Conservation (phyloP, 441 rosid species). For the Populus hybrid region DNA sequence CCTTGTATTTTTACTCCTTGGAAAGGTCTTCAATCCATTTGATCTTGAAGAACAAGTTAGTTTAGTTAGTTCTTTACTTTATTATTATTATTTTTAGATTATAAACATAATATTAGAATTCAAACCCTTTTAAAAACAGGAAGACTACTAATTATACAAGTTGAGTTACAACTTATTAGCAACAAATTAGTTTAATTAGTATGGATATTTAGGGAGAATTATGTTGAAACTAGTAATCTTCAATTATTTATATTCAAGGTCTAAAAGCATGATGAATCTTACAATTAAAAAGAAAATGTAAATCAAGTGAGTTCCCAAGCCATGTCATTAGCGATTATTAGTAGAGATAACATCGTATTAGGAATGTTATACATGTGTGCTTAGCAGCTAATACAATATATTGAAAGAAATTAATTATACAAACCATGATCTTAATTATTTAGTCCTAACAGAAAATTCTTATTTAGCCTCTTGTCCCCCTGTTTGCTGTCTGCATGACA, state of each 20-base stretch:
- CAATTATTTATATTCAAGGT: too few species aligned
- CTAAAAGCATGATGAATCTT: too few species aligned
- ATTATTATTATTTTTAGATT: too few species aligned
- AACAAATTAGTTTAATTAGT: not conserved
- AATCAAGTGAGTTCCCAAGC: not conserved
- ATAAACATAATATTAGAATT: too few species aligned
- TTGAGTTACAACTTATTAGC: not conserved
- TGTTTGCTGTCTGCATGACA: slow-evolving; percentile 34
- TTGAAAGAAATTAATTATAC: not conserved
- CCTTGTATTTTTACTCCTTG: not conserved
- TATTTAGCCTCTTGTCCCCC: slow-evolving; percentile 20
- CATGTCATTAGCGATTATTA: not conserved
- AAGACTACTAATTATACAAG: too few species aligned
- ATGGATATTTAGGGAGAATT: not conserved
- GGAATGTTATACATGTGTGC: not conserved
- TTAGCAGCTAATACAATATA: not conserved
- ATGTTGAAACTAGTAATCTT: not conserved
- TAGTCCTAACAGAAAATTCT: not conserved
- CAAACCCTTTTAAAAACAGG: not conserved
- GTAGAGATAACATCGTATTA: not conserved
- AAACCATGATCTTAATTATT: not conserved
- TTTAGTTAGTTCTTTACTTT: not conserved
- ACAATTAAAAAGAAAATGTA: not conserved
- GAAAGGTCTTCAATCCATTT: not conserved
- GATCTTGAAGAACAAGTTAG: not conserved